Percentiles rank a stretch among this genome's conserved stretches.
Conservation (phyloP, 768 basidiomycete genomes). For the Dioszegia aurantiaca region DNA sequence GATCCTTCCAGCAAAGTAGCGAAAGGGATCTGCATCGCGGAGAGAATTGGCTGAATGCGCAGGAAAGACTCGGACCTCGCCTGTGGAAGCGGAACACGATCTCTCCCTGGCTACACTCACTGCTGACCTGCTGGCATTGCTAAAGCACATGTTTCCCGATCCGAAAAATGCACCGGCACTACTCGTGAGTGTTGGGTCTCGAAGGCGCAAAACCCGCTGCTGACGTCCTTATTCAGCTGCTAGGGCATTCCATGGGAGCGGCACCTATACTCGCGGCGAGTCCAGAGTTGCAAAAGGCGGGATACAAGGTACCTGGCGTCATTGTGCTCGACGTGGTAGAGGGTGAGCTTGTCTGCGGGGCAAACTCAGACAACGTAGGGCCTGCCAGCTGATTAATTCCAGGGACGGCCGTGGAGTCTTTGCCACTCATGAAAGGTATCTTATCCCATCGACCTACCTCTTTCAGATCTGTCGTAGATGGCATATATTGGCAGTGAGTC, state of each 20-base stretch:
- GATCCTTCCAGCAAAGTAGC: too few species aligned
- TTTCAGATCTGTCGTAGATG: slow-evolving; percentile 78
- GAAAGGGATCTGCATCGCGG: too few species aligned
- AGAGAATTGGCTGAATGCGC: slow-evolving; percentile 1
- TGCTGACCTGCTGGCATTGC: slow-evolving; percentile 67
- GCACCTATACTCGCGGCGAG: slow-evolving; percentile 75
- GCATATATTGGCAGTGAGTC: slow-evolving; percentile 92
- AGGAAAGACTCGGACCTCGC: slow-evolving; percentile 64
- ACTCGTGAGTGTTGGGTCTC: slow-evolving; percentile 58
- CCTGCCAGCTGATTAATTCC: neutral
- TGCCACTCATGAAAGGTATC: slow-evolving; percentile 86
- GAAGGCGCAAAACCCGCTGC: neutral
- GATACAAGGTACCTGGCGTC: slow-evolving; percentile 71
- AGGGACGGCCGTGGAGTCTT: slow-evolving; percentile 90
- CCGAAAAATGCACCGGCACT: slow-evolving; percentile 65
- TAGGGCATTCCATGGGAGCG: slow-evolving; percentile 97
- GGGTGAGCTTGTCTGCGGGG: slow-evolving; percentile 57
- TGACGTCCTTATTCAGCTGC: slow-evolving; percentile 57
- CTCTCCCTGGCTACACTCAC: slow-evolving; percentile 71
- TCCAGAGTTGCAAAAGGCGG: slow-evolving; percentile 63
- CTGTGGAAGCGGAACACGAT: slow-evolving; percentile 1
- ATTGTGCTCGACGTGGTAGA: slow-evolving; percentile 80
- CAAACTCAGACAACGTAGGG: neutral
- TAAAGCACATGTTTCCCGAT: slow-evolving; percentile 69
- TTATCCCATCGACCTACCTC: slow-evolving; percentile 80